phyloP scores from a whole-genome alignment of 208 protist species.

The Acanthamoeba culbertsoni region DNA sequence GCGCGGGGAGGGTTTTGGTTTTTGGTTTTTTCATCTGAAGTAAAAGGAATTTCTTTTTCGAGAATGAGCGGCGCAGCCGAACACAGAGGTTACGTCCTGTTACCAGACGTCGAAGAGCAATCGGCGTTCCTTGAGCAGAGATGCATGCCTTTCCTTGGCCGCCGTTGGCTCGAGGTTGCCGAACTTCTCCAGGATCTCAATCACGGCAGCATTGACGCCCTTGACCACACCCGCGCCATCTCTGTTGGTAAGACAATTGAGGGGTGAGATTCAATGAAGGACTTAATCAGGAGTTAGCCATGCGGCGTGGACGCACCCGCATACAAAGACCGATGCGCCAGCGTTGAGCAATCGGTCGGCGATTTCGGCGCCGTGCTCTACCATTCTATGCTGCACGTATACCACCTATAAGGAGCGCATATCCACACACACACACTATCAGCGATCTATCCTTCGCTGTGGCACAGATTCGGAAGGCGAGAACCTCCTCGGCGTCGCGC shows the following conservation, averaged over 20 bases:
- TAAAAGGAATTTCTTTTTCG: no score
- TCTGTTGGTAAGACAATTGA: not conserved
- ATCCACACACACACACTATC: no score
- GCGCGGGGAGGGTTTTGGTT: no score
- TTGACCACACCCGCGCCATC: not conserved
- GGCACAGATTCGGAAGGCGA: not conserved
- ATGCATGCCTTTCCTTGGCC: slow-evolving; percentile 12
- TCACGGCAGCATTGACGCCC: slow-evolving; percentile 32
- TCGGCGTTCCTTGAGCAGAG: not conserved
- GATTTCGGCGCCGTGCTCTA: slow-evolving; percentile 18
- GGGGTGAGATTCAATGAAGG: not conserved
- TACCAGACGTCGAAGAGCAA: slow-evolving; percentile 22
- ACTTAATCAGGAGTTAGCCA: not conserved
- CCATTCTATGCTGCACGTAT: slow-evolving; percentile 57
- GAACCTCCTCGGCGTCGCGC: not conserved
- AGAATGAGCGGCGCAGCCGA: no score
- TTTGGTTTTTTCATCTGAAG: no score
- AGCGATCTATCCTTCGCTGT: not conserved
- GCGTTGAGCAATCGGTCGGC: slow-evolving; percentile 19
- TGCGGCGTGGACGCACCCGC: slow-evolving; percentile 34
- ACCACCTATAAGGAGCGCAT: not conserved
- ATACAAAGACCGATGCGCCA: slow-evolving; percentile 62
- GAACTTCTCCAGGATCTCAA: not conserved
- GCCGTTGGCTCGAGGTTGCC: not conserved
- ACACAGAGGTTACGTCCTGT: no score